phyloP scores from a whole-genome alignment of 176 grass and related monocot genomes.

The Bothriochloa decipiens region DNA sequence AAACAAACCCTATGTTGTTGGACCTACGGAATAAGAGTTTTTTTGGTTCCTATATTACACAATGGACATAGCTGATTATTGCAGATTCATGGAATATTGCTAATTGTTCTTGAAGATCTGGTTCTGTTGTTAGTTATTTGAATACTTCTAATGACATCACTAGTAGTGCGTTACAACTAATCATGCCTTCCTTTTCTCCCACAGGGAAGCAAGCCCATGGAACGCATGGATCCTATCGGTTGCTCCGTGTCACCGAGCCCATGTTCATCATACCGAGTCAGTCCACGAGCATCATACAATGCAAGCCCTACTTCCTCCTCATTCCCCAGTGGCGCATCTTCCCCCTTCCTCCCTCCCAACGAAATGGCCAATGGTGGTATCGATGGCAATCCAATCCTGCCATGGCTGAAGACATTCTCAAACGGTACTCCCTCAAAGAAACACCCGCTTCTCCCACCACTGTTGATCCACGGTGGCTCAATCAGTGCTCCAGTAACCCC shows the following conservation, averaged over 20 bases:
- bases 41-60: neutral
- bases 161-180: slow-evolving; percentile 30
- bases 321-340: slow-evolving; percentile 66
- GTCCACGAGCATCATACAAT: slow-evolving; percentile 73
- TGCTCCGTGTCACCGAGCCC: slow-evolving; percentile 70
- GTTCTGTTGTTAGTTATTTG: neutral
- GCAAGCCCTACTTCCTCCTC: slow-evolving; percentile 78
- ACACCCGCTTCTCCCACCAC: slow-evolving; percentile 60
- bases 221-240: slow-evolving; percentile 50
- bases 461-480: slow-evolving; percentile 68
- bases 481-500: slow-evolving; percentile 92
- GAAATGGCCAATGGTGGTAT: slow-evolving; percentile 46
- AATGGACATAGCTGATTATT: neutral
- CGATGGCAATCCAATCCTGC: slow-evolving; percentile 61
- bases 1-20: no score
- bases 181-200: neutral
- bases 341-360: slow-evolving; percentile 57
- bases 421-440: slow-evolving; percentile 61
- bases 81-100: neutral
- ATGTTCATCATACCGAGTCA: slow-evolving; percentile 67
- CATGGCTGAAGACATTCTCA: slow-evolving; percentile 76
- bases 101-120: neutral
- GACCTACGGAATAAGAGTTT: no score
- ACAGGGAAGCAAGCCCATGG: slow-evolving; percentile 58
- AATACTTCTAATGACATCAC: neutral